These are phyloP conservation scores for Agapanthus africanus DNA, from an alignment of 106 monocot genomes.

Conservation along the genomic window DNA sequence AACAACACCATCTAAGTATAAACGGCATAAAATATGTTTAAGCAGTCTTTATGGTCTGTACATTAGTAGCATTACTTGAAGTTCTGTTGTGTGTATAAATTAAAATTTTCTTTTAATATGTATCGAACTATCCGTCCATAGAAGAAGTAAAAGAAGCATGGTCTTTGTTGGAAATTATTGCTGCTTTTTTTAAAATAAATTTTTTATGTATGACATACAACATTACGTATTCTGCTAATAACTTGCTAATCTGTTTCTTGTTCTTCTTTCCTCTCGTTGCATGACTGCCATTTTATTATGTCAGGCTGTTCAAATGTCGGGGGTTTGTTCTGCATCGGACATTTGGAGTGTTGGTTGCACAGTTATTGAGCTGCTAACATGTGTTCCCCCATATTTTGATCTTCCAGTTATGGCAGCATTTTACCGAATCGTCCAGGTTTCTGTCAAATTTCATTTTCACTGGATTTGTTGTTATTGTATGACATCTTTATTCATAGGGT, in stretches of 20 bases:
- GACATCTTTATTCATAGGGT: too few relatives aligned
- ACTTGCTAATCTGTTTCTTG: neutral
- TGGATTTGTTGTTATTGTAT: too few relatives aligned
- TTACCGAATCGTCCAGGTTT: constrained; percentile 93
- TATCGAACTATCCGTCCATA: neutral
- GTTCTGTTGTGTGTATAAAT: too few relatives aligned
- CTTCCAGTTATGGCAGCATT: constrained; percentile 98
- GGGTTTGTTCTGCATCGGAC: constrained; percentile 97
- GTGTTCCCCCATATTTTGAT: constrained; percentile 98
- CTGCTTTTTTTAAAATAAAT: too few relatives aligned
- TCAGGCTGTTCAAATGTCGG: constrained; percentile 97
- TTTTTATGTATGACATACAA: too few relatives aligned
- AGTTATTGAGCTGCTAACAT: constrained; percentile 93
- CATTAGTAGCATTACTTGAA: too few relatives aligned
- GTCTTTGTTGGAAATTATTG: too few relatives aligned
- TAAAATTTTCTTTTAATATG: neutral
- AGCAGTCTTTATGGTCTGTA: too few relatives aligned
- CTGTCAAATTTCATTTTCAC: too few relatives aligned
- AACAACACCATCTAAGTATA: neutral
- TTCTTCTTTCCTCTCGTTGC: neutral
- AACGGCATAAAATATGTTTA: too few relatives aligned
- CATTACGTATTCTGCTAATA: too few relatives aligned
- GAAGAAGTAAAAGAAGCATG: neutral
- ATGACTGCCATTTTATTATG: neutral
- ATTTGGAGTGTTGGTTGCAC: constrained; percentile 99